Evolutionary conservation across 1,284 basidiomycete species (phyloP).

Genomic region (Puccinia novopanici): DNA sequence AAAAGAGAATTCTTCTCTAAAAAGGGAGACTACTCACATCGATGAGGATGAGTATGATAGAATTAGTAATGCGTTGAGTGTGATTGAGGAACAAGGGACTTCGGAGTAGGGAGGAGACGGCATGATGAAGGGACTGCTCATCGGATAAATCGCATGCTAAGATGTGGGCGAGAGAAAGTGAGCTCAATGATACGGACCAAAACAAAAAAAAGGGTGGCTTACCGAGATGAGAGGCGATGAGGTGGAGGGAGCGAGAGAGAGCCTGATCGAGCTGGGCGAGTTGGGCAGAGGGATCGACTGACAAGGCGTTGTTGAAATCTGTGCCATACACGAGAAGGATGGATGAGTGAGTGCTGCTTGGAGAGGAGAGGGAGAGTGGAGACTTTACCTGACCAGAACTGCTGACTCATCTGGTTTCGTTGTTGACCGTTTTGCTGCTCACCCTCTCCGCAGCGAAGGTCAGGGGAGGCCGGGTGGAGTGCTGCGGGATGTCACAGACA

Average conservation of each 20-base stretch:
- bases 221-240: conserved; percentile 25
- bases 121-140: conserved; percentile 33
- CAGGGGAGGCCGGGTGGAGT: no score
- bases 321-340: neutral
- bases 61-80: conserved; percentile 15
- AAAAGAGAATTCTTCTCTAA: neutral
- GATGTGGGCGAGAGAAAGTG: neutral
- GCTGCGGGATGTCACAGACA: no score
- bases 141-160: conserved; percentile 19
- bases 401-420: neutral
- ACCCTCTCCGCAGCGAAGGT: no score
- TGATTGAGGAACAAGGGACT: conserved; percentile 32
- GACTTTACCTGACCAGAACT: conserved; percentile 26
- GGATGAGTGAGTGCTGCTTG: no score
- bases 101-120: conserved; percentile 9
- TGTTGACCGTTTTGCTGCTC: no score
- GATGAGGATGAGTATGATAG: conserved; percentile 24
- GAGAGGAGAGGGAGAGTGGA: neutral
- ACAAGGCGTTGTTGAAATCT: neutral
- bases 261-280: conserved; percentile 18
- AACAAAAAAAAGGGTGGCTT: neutral
- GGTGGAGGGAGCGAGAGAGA: conserved; percentile 1
- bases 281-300: conserved; percentile 3
- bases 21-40: conserved; percentile 24
- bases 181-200: neutral